These are phyloP conservation scores for Phoma sp. DNA, from an alignment of 2,329 filamentous ascomycete genomes.

Conservation along the genomic window DNA sequence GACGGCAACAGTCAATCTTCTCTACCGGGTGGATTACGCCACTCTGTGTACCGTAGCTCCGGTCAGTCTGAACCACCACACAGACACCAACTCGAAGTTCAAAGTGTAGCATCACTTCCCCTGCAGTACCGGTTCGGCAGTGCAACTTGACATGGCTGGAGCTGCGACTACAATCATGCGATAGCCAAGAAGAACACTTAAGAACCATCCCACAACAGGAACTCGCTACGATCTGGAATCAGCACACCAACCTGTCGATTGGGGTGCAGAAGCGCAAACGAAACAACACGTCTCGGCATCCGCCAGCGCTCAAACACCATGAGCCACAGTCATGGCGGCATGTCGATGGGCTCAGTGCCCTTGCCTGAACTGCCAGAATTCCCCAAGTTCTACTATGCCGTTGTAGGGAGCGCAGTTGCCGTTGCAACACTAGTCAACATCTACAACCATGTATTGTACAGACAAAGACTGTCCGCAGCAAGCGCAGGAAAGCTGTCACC, in stretches of 20 bases:
- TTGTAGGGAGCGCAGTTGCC: constrained; percentile 56
- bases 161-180: constrained; percentile 2
- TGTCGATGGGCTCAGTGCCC: constrained; percentile 46
- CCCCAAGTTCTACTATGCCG: constrained; percentile 62
- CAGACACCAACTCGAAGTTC: constrained; percentile 2
- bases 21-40: constrained; percentile 3
- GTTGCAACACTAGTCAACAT: constrained; percentile 55
- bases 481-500: constrained; percentile 52
- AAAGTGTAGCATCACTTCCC: not conserved
- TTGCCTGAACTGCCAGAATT: constrained; percentile 56
- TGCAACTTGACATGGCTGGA: constrained; percentile 8
- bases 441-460: constrained; percentile 57
- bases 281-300: constrained; percentile 17
- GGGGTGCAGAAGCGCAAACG: constrained; percentile 3
- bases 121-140: not conserved
- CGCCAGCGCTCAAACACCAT: constrained; percentile 25
- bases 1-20: constrained; percentile 9
- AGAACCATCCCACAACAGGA: not conserved
- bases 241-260: constrained; percentile 5
- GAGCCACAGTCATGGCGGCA: constrained; percentile 28
- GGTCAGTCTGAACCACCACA: not conserved
- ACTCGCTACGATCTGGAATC: constrained; percentile 8
- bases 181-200: constrained; percentile 11
- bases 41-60: constrained; percentile 4
- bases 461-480: constrained; percentile 60